phyloP scores from a whole-genome alignment of 441 rosid genomes.

The Euphorbia celastroides region DNA sequence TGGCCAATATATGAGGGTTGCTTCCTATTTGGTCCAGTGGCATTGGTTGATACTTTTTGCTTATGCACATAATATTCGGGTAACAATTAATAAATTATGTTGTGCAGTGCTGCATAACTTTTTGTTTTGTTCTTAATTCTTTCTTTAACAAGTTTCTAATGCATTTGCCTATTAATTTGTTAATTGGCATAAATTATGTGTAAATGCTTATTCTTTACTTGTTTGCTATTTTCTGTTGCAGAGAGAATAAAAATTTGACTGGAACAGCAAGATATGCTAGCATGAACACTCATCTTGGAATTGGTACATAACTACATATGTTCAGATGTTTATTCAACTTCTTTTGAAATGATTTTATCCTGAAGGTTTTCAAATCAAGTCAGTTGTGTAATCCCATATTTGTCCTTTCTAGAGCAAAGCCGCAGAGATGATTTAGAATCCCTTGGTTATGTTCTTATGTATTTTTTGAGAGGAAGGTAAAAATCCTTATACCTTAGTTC shows the following conservation, averaged over 20 bases:
- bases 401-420: constrained; percentile 59
- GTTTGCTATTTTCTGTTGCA: constrained; percentile 29
- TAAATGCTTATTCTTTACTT: constrained; percentile 5
- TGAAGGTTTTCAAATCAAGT: neutral
- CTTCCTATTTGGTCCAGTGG: neutral
- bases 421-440: constrained; percentile 94
- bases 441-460: constrained; percentile 89
- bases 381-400: constrained; percentile 14
- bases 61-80: neutral
- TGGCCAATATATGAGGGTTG: neutral
- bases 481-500: constrained; percentile 10
- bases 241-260: constrained; percentile 93
- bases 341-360: neutral
- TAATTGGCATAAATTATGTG: neutral
- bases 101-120: neutral
- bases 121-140: neutral
- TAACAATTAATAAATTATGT: neutral
- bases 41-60: neutral
- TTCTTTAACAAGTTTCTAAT: neutral
- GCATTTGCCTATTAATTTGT: neutral
- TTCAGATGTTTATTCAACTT: constrained; percentile 4
- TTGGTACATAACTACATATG: constrained; percentile 41
- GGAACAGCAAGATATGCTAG: constrained; percentile 99
- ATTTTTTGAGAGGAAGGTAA: constrained; percentile 88
- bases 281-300: constrained; percentile 98